Percentiles rank a stretch among this genome's conserved stretches.
These are phyloP conservation scores for Kurtzmaniella quercitrusa DNA, from an alignment of 1,139 yeast genomes.

Conservation along the genomic window DNA sequence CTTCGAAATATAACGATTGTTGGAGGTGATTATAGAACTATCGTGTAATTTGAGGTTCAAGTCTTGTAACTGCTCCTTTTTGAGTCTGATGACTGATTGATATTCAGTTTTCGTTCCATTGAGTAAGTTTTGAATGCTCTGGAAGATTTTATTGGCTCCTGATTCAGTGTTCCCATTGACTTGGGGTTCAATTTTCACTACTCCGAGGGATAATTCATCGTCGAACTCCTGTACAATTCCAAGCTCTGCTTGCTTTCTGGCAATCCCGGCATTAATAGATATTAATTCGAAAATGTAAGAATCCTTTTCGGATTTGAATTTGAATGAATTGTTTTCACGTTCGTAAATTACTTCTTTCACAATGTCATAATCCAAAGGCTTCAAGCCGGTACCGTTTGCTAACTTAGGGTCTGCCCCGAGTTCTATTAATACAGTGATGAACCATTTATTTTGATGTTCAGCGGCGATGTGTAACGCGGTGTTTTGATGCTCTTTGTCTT, in stretches of 20 bases:
- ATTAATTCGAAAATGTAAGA: constrained; percentile 33
- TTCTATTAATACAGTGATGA: constrained; percentile 74
- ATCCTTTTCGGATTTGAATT: constrained; percentile 13
- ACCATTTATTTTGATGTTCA: constrained; percentile 75
- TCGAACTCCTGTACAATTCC: constrained; percentile 11
- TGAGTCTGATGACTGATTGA: constrained; percentile 33
- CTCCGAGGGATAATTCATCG: background rate
- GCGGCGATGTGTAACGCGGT: constrained; percentile 89
- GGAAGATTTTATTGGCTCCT: constrained; percentile 31
- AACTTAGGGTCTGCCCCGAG: constrained; percentile 81
- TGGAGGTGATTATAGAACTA: constrained; percentile 42
- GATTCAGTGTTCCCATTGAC: constrained; percentile 10
- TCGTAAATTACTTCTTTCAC: constrained; percentile 28
- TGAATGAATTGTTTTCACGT: constrained; percentile 9
- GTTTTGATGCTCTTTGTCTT: constrained; percentile 76
- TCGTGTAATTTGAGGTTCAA: constrained; percentile 39
- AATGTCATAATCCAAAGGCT: constrained; percentile 82
- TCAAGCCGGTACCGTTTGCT: constrained; percentile 78
- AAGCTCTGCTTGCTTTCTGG: constrained; percentile 26
- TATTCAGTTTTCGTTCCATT: constrained; percentile 38
- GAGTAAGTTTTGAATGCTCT: constrained; percentile 39
- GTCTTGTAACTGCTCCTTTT: constrained; percentile 32
- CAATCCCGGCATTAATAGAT: constrained; percentile 30
- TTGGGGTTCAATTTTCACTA: background rate
- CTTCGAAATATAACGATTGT: constrained; percentile 36